Percentiles rank a stretch among this genome's conserved stretches.
Conservation (phyloP, 352 stramenopile species). For the Pythium insidiosum region DNA sequence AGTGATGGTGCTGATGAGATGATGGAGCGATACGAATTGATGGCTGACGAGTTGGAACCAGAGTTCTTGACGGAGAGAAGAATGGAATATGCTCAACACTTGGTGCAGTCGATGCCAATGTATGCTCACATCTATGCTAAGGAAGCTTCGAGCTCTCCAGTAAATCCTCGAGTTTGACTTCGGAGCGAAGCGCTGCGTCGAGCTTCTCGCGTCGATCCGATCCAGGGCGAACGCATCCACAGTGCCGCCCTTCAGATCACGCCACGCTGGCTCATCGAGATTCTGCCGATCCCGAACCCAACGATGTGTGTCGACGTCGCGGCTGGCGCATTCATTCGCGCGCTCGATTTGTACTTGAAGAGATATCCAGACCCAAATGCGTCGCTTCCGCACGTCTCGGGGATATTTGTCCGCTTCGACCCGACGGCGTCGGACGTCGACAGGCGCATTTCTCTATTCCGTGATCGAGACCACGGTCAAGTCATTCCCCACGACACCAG, state of each 20-base stretch:
- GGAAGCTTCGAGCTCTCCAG: too few species aligned
- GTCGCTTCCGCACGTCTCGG: conserved; percentile 3
- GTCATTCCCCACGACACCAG: background rate
- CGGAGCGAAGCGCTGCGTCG: too few species aligned
- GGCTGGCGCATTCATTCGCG: background rate
- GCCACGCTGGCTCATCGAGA: background rate
- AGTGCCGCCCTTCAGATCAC: conserved; percentile 1
- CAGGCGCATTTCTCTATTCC: background rate
- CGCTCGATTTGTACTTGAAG: background rate
- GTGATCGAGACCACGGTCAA: conserved; percentile 2
- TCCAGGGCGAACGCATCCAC: conserved; percentile 1
- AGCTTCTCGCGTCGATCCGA: too few species aligned
- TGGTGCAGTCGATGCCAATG: too few species aligned
- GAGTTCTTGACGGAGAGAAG: conserved; percentile 18
- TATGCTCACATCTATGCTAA: too few species aligned
- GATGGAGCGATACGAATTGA: conserved; percentile 20
- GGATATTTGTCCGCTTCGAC: conserved; percentile 1
- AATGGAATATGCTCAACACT: conserved; percentile 20
- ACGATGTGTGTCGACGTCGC: background rate
- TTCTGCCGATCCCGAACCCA: conserved; percentile 7
- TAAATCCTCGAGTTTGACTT: too few species aligned
- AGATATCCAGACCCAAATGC: conserved; percentile 3
- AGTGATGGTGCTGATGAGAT: conserved; percentile 21
- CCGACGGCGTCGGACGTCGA: background rate
- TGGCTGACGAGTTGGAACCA: conserved; percentile 20